A percentile compares a stretch with the other conserved stretches of the same genome.
These are phyloP conservation scores for Solanum corneliomulleri DNA, from an alignment of 257 asterid species.

Conservation along the genomic window DNA sequence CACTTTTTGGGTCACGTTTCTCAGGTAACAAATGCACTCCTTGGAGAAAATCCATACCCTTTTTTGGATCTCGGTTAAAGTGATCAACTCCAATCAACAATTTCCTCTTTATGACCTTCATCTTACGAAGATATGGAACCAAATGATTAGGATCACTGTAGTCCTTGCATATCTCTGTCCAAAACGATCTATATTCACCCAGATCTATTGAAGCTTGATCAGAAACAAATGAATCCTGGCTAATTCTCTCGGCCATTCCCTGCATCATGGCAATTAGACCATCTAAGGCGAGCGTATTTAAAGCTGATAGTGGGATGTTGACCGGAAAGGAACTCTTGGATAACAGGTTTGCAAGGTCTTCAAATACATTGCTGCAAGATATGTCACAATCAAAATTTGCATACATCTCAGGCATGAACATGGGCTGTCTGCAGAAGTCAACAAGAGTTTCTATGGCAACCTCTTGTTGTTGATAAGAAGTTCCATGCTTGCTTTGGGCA, in stretches of 20 bases:
- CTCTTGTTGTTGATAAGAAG: slow-evolving; percentile 86
- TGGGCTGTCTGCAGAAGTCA: slow-evolving; percentile 85
- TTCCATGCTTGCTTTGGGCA: slow-evolving; percentile 67
- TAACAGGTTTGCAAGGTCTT: slow-evolving; percentile 64
- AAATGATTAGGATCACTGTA: slow-evolving; percentile 51
- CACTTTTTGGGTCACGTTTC: slow-evolving; percentile 52
- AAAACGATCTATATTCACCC: slow-evolving; percentile 49
- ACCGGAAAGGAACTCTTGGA: slow-evolving; percentile 89
- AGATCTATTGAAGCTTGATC: slow-evolving; percentile 26
- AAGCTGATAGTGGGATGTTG: slow-evolving; percentile 65
- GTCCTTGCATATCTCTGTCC: slow-evolving; percentile 63
- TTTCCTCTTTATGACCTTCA: slow-evolving; percentile 62
- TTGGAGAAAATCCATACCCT: slow-evolving; percentile 76
- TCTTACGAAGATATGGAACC: slow-evolving; percentile 67
- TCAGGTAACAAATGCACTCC: slow-evolving; percentile 60
- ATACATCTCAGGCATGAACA: slow-evolving; percentile 65
- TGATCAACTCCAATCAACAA: slow-evolving; percentile 77
- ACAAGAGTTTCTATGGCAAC: slow-evolving; percentile 92
- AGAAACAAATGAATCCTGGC: slow-evolving; percentile 35
- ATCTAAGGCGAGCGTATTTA: slow-evolving; percentile 79
- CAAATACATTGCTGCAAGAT: slow-evolving; percentile 69
- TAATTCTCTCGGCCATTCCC: slow-evolving; percentile 71
- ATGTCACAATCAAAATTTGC: slow-evolving; percentile 87
- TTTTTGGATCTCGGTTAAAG: slow-evolving; percentile 72
- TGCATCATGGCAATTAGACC: slow-evolving; percentile 75